Conservation (phyloP, 495 filamentous ascomycete species). For the Aspergillus ostianus region DNA sequence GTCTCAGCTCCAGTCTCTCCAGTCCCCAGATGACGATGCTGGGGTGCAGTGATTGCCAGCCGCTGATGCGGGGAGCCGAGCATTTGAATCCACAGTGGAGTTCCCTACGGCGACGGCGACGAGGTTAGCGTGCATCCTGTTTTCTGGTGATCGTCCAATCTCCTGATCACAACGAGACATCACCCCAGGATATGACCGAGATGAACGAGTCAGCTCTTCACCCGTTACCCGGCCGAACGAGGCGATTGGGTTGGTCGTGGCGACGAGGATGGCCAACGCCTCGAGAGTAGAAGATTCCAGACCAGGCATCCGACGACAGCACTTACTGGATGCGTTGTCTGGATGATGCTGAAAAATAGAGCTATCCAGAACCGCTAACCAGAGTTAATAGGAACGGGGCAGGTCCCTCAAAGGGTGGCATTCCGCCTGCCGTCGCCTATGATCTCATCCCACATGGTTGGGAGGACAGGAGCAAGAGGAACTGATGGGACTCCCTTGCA, state of each 20-base stretch:
- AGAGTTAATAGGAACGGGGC: background rate
- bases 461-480: background rate
- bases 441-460: slow-evolving; percentile 17
- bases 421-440: slow-evolving; percentile 1
- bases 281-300: no score
- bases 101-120: background rate
- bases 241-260: background rate
- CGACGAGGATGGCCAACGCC: background rate
- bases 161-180: background rate
- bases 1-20: no score
- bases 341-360: background rate
- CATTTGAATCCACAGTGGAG: slow-evolving; percentile 63
- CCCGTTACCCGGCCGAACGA: background rate
- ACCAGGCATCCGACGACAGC: background rate
- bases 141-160: background rate
- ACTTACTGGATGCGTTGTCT: background rate
- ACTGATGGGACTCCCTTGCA: background rate
- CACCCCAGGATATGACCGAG: background rate
- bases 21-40: background rate
- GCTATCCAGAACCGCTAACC: background rate
- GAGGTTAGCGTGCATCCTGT: background rate
- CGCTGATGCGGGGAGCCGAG: slow-evolving; percentile 38
- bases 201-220: background rate
- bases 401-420: background rate
- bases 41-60: slow-evolving; percentile 1